Conservation (phyloP, 2,329 filamentous ascomycete genomes). For the Aspergillus arachidicola region DNA sequence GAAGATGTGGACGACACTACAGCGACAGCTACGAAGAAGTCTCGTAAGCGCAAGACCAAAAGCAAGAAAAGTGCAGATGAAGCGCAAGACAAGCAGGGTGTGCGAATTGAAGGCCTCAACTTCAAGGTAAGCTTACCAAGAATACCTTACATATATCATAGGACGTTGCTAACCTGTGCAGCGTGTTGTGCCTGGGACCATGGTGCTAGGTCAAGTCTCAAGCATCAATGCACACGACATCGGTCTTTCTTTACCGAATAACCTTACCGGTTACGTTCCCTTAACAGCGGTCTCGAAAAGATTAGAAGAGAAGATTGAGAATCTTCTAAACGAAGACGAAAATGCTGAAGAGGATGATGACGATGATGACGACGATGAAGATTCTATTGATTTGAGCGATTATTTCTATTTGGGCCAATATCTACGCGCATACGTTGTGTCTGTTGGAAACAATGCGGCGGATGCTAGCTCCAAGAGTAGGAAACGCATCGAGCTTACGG, state of each 20-base stretch:
- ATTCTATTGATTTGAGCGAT: slow-evolving; percentile 70
- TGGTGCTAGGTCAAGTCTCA: slow-evolving; percentile 84
- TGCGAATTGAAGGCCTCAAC: slow-evolving; percentile 83
- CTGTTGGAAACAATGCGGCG: slow-evolving; percentile 63
- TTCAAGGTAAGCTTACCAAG: slow-evolving; percentile 68
- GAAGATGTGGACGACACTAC: slow-evolving; percentile 46
- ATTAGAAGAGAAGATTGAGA: slow-evolving; percentile 75
- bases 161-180: slow-evolving; percentile 47
- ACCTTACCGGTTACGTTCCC: slow-evolving; percentile 84
- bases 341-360: slow-evolving; percentile 51
- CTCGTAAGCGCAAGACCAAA: slow-evolving; percentile 43
- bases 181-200: slow-evolving; percentile 81
- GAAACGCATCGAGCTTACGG: slow-evolving; percentile 82
- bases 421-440: slow-evolving; percentile 78
- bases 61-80: slow-evolving; percentile 56
- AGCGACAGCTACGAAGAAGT: slow-evolving; percentile 39
- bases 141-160: not conserved
- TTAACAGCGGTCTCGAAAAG: slow-evolving; percentile 87
- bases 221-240: slow-evolving; percentile 80
- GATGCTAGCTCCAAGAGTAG: slow-evolving; percentile 65
- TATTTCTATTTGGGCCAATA: slow-evolving; percentile 87
- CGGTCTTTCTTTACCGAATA: slow-evolving; percentile 85
- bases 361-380: slow-evolving; percentile 53
- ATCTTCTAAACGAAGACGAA: slow-evolving; percentile 61
- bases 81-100: slow-evolving; percentile 51